Conservation (phyloP, 2,329 filamentous ascomycete genomes). For the Fusarium papillatum region DNA sequence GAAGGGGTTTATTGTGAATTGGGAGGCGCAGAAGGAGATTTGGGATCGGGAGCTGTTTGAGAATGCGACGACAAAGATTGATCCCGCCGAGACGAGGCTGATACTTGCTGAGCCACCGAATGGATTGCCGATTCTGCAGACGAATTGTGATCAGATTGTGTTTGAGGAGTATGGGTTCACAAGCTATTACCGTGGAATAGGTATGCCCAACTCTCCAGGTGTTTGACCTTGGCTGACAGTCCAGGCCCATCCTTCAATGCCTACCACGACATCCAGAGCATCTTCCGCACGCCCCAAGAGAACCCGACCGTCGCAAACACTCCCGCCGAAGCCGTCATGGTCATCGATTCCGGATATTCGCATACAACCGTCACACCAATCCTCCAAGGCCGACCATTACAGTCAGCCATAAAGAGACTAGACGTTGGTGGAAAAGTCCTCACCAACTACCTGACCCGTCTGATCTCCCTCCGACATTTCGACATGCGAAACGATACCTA, state of each 20-base stretch:
- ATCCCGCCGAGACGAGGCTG: constrained; percentile 86
- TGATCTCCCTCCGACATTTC: constrained; percentile 92
- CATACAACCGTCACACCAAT: constrained; percentile 93
- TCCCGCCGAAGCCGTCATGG: constrained; percentile 85
- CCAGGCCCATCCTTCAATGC: constrained; percentile 82
- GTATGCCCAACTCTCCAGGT: constrained; percentile 53
- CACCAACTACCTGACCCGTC: constrained; percentile 91
- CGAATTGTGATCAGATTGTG: constrained; percentile 94
- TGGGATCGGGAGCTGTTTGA: constrained; percentile 93
- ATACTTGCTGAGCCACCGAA: constrained; percentile 91
- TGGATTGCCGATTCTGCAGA: constrained; percentile 83
- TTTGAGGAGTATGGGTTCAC: constrained; percentile 98
- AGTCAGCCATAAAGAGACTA: constrained; percentile 85
- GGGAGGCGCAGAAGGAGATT: constrained; percentile 95
- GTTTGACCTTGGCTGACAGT: constrained; percentile 8
- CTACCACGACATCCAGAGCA: constrained; percentile 81
- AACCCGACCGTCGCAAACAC: constrained; percentile 54
- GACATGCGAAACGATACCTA: constrained; percentile 96
- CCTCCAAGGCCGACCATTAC: constrained; percentile 83
- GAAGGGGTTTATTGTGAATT: constrained; percentile 95
- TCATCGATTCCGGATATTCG: constrained; percentile 94
- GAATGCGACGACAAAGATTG: constrained; percentile 75
- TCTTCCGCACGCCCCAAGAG: constrained; percentile 73
- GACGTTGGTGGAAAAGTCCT: constrained; percentile 94
- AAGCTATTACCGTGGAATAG: constrained; percentile 83